Percentiles rank a stretch among this genome's conserved stretches.
These are phyloP conservation scores for Pistacia vera DNA, from an alignment of 345 rosid genomes.

Conservation along the genomic window DNA sequence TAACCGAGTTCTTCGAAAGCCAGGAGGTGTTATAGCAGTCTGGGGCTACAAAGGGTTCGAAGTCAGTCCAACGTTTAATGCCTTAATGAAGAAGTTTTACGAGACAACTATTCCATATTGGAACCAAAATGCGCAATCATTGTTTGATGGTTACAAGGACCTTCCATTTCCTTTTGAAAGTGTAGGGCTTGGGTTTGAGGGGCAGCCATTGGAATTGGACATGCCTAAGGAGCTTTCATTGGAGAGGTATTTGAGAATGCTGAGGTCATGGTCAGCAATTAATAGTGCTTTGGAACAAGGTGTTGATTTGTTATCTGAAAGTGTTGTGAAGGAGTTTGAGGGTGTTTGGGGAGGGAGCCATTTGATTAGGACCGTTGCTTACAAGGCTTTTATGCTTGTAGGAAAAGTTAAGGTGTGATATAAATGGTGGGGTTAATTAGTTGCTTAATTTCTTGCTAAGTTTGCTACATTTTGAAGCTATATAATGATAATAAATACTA, in stretches of 20 bases:
- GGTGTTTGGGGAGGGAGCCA: conserved; percentile 61
- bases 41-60: conserved; percentile 54
- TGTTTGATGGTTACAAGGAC: conserved; percentile 43
- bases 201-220: conserved; percentile 52
- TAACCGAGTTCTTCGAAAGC: conserved; percentile 51
- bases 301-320: conserved; percentile 62
- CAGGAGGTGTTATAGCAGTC: conserved; percentile 61
- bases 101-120: conserved; percentile 51
- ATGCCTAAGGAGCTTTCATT: conserved; percentile 53
- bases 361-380: conserved; percentile 39
- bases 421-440: too few species aligned
- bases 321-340: conserved; percentile 46
- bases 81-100: conserved; percentile 39
- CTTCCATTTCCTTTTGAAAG: conserved; percentile 67
- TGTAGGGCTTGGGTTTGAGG: conserved; percentile 58
- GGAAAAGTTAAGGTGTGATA: conserved; percentile 38
- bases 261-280: conserved; percentile 52
- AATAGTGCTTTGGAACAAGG: conserved; percentile 54
- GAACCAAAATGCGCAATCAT: conserved; percentile 16
- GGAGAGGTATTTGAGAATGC: conserved; percentile 45
- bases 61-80: conserved; percentile 53
- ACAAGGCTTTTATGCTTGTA: conserved; percentile 63
- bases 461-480: too few species aligned
- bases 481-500: too few species aligned
- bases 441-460: too few species aligned